Percentiles rank a stretch among this genome's conserved stretches.
These are phyloP conservation scores for Exophiala dermatitidis DNA, from an alignment of 2,329 filamentous ascomycete genomes.

Conservation along the genomic window DNA sequence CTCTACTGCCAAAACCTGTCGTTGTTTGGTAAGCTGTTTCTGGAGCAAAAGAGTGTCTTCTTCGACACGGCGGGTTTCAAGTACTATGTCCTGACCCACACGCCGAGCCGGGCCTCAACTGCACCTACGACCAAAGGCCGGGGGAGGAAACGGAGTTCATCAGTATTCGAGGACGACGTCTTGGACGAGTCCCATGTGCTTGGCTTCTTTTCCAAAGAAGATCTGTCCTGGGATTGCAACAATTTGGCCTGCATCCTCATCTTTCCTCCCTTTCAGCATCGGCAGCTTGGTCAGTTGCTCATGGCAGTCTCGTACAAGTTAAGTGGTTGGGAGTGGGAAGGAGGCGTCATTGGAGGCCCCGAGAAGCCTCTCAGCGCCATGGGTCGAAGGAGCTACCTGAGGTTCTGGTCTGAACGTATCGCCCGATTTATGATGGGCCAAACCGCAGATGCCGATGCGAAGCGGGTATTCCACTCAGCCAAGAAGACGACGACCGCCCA, in stretches of 20 bases:
- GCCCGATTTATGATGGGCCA: constrained; percentile 51
- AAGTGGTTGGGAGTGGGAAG: constrained; percentile 61
- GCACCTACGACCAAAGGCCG: constrained; percentile 13
- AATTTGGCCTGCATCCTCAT: constrained; percentile 94
- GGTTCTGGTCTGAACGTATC: constrained; percentile 82
- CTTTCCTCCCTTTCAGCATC: constrained; percentile 91
- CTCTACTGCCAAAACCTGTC: constrained; percentile 93
- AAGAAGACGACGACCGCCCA: constrained; percentile 29
- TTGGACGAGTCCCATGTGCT: constrained; percentile 52
- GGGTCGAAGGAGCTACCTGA: constrained; percentile 71
- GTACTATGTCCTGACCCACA: constrained; percentile 85
- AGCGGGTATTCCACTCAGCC: constrained; percentile 33
- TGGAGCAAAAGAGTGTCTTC: constrained; percentile 97
- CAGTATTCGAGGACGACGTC: constrained; percentile 31
- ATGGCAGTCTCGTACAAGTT: constrained; percentile 95
- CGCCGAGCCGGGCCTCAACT: constrained; percentile 27
- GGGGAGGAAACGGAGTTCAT: constrained; percentile 20
- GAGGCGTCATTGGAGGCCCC: constrained; percentile 72
- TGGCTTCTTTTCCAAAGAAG: constrained; percentile 99
- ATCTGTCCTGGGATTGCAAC: constrained; percentile 97
- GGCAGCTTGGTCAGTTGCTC: constrained; percentile 76
- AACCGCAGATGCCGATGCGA: constrained; percentile 28
- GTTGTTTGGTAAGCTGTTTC: constrained; percentile 92
- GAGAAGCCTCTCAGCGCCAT: constrained; percentile 89
- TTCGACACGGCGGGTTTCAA: constrained; percentile 93